These are phyloP conservation scores for Ceratobasidium sp. DNA, from an alignment of 1,284 basidiomycete genomes.

Conservation along the genomic window DNA sequence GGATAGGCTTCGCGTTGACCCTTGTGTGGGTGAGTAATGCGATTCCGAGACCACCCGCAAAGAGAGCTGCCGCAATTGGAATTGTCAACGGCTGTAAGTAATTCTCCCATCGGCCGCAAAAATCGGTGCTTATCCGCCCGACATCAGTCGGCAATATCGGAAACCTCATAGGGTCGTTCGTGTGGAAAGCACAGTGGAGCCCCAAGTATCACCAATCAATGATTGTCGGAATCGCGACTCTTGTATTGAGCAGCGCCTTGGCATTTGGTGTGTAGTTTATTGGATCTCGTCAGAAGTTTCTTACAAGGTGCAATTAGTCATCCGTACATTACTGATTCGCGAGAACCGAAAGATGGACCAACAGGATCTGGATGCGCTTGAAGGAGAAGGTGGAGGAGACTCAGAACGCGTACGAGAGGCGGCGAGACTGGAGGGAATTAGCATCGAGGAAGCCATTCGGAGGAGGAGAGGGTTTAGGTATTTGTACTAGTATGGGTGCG, in stretches of 20 bases:
- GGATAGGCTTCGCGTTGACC: constrained; percentile 62
- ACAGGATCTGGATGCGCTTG: constrained; percentile 54
- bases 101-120: background rate
- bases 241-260: constrained; percentile 52
- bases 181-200: constrained; percentile 59
- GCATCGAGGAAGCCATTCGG: constrained; percentile 59
- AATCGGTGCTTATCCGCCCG: background rate
- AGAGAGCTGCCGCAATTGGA: constrained; percentile 58
- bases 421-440: constrained; percentile 58
- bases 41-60: constrained; percentile 68
- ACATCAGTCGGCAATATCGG: constrained; percentile 50
- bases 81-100: constrained; percentile 50
- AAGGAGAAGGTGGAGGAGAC: constrained; percentile 51
- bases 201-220: constrained; percentile 61
- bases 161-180: constrained; percentile 59
- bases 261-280: constrained; percentile 51
- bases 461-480: constrained; percentile 58
- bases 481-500: constrained; percentile 51
- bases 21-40: constrained; percentile 63
- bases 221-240: constrained; percentile 54
- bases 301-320: too few relatives aligned
- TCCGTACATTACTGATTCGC: constrained; percentile 55
- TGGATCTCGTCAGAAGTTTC: too few relatives aligned
- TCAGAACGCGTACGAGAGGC: constrained; percentile 45
- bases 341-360: constrained; percentile 57